Percentiles rank a stretch among this genome's conserved stretches.
phyloP scores from a whole-genome alignment of 768 basidiomycete species.

The Polyporus arcularius region DNA sequence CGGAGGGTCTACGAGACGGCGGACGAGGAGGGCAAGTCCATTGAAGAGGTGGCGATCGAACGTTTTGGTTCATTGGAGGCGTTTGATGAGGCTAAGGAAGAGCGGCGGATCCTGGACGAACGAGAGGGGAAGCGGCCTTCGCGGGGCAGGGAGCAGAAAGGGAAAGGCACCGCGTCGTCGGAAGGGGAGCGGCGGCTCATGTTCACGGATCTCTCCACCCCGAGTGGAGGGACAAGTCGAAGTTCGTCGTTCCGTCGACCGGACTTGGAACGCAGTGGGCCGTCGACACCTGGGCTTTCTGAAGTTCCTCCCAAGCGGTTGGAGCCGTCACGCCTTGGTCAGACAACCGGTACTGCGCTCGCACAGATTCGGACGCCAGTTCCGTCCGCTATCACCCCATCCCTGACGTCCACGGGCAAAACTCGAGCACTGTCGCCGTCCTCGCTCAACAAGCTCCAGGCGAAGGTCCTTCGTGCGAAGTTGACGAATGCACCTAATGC shows the following conservation, averaged over 20 bases:
- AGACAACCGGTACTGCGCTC: slow-evolving; percentile 52
- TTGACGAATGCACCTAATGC: slow-evolving; percentile 82
- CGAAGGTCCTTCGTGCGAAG: slow-evolving; percentile 88
- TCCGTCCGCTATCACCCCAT: slow-evolving; percentile 88
- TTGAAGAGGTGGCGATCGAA: slow-evolving; percentile 84
- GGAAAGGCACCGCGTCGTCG: slow-evolving; percentile 25
- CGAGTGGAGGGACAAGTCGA: slow-evolving; percentile 70
- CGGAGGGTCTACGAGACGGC: slow-evolving; percentile 87
- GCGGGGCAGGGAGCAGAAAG: slow-evolving; percentile 37
- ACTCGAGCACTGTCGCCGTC: slow-evolving; percentile 65
- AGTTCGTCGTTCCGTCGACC: slow-evolving; percentile 89
- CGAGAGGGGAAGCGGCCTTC: slow-evolving; percentile 58
- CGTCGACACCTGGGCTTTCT: slow-evolving; percentile 47
- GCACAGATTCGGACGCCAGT: slow-evolving; percentile 78
- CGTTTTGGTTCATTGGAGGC: slow-evolving; percentile 84
- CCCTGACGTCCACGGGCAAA: slow-evolving; percentile 31
- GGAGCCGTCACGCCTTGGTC: slow-evolving; percentile 59
- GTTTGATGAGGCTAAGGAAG: slow-evolving; percentile 88
- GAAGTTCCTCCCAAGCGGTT: slow-evolving; percentile 40
- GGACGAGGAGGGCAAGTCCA: slow-evolving; percentile 72
- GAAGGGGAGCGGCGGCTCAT: slow-evolving; percentile 55
- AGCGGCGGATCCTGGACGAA: slow-evolving; percentile 83
- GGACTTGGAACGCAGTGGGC: slow-evolving; percentile 47
- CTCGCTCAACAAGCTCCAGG: slow-evolving; percentile 89
- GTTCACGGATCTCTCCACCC: slow-evolving; percentile 63